A percentile compares a stretch with the other conserved stretches of the same genome.
phyloP scores from a whole-genome alignment of 148 eudicot genomes.

The Rhododendron williamsianum region DNA sequence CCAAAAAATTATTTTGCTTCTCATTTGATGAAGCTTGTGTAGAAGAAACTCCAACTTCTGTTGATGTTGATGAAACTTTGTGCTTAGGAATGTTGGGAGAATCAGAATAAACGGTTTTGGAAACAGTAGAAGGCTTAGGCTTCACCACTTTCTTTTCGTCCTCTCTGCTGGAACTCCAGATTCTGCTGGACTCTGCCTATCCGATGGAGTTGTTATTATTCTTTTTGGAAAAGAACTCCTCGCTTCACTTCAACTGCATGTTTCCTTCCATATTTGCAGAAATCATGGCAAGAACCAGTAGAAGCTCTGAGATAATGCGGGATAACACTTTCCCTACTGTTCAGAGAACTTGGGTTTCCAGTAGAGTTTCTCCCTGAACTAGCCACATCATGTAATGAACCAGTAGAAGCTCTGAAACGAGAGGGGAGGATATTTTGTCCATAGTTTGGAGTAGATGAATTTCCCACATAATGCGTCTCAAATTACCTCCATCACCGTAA shows the following conservation, averaged over 20 bases:
- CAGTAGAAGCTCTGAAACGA: slow-evolving; percentile 43
- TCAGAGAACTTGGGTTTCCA: slow-evolving; percentile 24
- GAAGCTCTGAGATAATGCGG: slow-evolving; percentile 80
- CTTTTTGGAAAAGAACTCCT: slow-evolving; percentile 23
- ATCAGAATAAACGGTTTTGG: slow-evolving; percentile 15
- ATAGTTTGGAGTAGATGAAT: slow-evolving; percentile 19
- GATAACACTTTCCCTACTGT: slow-evolving; percentile 17
- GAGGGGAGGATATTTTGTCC: slow-evolving; percentile 19
- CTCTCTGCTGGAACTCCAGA: slow-evolving; percentile 30
- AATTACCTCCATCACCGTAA: slow-evolving; percentile 16
- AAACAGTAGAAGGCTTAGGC: slow-evolving; percentile 20
- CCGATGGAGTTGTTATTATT: slow-evolving; percentile 26
- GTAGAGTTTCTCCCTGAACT: slow-evolving; percentile 22
- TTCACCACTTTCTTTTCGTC: slow-evolving; percentile 29
- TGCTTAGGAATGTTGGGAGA: slow-evolving; percentile 31
- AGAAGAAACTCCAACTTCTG: slow-evolving; percentile 16
- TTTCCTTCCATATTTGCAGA: slow-evolving; percentile 62
- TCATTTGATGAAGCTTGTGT: slow-evolving; percentile 19
- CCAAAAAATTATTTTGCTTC: slow-evolving; percentile 14
- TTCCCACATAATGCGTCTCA: slow-evolving; percentile 19
- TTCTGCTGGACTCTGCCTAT: slow-evolving; percentile 15
- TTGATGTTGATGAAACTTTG: slow-evolving; percentile 28
- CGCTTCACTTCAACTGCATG: slow-evolving; percentile 38
- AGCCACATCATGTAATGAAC: slow-evolving; percentile 27
- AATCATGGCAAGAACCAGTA: slow-evolving; percentile 84